Evolutionary conservation across 2,329 filamentous ascomycete genomes (phyloP).

Genomic region (Lachnum nothofagi): DNA sequence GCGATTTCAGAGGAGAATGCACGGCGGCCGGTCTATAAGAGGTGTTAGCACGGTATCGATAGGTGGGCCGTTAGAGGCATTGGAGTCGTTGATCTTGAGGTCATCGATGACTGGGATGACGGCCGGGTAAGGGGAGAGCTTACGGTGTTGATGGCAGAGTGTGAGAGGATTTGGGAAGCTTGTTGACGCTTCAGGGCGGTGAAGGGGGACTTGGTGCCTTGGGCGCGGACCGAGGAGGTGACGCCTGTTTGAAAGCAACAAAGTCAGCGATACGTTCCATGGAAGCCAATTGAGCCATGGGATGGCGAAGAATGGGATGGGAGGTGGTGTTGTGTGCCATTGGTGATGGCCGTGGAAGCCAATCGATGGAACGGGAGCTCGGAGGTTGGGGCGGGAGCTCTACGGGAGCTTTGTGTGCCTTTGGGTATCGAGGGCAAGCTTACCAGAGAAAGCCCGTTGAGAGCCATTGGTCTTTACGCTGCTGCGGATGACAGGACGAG

Average conservation of each 20-base stretch:
- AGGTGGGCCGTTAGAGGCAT: no score
- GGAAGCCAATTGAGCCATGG: slow-evolving; percentile 33
- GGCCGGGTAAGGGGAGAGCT: no score
- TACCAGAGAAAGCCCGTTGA: slow-evolving; percentile 74
- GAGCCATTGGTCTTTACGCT: slow-evolving; percentile 55
- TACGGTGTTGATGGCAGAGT: slow-evolving; percentile 34
- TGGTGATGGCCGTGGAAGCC: not conserved
- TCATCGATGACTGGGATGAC: no score
- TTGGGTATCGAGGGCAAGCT: slow-evolving; percentile 33
- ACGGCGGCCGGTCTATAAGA: slow-evolving; percentile 64
- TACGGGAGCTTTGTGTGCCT: not conserved
- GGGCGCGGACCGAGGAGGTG: slow-evolving; percentile 21
- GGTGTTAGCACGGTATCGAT: no score
- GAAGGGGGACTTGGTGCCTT: slow-evolving; percentile 34
- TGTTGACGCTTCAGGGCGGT: slow-evolving; percentile 70
- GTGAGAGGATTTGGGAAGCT: slow-evolving; percentile 60
- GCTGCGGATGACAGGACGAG: slow-evolving; percentile 67
- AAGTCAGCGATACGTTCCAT: no score
- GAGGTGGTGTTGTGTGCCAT: not conserved
- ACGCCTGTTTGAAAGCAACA: no score
- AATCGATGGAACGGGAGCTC: no score
- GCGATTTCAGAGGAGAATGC: slow-evolving; percentile 85
- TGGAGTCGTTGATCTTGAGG: no score
- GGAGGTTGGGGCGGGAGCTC: no score
- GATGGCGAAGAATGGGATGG: not conserved